phyloP scores from a whole-genome alignment of 345 rosid species.

The Hibiscus trionum region DNA sequence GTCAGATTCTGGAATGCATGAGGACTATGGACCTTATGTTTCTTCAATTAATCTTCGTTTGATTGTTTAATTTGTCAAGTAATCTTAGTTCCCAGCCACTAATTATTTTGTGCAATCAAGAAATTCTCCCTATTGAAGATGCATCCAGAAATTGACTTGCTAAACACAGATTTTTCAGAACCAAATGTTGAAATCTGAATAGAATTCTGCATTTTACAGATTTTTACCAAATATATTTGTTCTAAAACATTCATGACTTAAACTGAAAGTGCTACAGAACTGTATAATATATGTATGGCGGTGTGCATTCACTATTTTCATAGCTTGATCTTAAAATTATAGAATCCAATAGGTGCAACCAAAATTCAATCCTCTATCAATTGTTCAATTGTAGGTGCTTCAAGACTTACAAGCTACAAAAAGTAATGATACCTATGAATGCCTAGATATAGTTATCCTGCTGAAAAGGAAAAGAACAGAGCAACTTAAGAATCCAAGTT shows the following conservation, averaged over 20 bases:
- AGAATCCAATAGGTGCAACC: neutral
- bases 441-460: neutral
- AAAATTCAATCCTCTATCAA: neutral
- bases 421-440: neutral
- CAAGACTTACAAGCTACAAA: neutral
- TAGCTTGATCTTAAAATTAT: neutral
- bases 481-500: neutral
- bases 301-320: neutral
- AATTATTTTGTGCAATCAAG: neutral
- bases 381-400: neutral
- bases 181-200: neutral
- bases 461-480: neutral
- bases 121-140: neutral
- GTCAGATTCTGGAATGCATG: neutral
- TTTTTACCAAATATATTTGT: neutral
- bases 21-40: neutral
- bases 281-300: neutral
- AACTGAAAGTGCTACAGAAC: neutral
- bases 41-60: neutral
- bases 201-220: neutral
- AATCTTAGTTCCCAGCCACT: constrained; percentile 3
- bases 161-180: neutral
- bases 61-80: neutral
- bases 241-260: neutral
- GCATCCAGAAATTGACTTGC: neutral